Evolutionary conservation across 1,139 yeast species (phyloP), one percentile per base, ranked within the genome.

Genomic region (Maudiozyma humilis): DNA sequence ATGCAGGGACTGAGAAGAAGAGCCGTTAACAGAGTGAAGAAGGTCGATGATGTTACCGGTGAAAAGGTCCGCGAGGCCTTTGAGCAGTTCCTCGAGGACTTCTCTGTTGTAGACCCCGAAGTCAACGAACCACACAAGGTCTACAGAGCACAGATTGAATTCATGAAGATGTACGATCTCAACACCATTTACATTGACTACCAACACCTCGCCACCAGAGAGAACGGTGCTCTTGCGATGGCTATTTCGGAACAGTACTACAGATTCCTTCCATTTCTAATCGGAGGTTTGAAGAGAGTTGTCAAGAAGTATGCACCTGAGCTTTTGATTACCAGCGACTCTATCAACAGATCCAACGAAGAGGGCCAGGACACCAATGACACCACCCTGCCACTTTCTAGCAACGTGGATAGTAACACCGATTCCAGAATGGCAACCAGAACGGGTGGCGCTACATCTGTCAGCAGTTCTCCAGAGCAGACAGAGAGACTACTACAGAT

Each of bases 221-320:
- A 87, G 59, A 82, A 84, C 56, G 96, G 95, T 44, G 89, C 87
- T 16, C 71, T 93, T 53, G 96, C 96, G 1, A 75, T 82, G 47
- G 98, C 98, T 34, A 79, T 89, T 47, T 73, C 80, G 43, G 95
- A 87, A 51, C 96, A 91, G 63, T 93, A 85, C 64, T 91, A 88
- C 63, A 77, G 98, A 61, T 89, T 91, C 67, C 69, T 83, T 50
- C 98, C 98, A 1, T 91, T 81, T 59, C 70, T 91, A 51, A 73
- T 82, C 47, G 76, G 74, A 44, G 96, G 94, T 1, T 70, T 91
- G 53, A 75, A 83, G 56, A 73, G 79, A 44, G 73, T 88, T 17
- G 76, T 91, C 54, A 82, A 79, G 55, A 77, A 73, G 55, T 73
- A 82, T 60, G 95, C 85, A 36, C 97, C 97, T 2, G 72, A 75